These are phyloP conservation scores for Mortierella sp. DNA, from an alignment of 371 early-diverging fungal species.

Conservation along the genomic window DNA sequence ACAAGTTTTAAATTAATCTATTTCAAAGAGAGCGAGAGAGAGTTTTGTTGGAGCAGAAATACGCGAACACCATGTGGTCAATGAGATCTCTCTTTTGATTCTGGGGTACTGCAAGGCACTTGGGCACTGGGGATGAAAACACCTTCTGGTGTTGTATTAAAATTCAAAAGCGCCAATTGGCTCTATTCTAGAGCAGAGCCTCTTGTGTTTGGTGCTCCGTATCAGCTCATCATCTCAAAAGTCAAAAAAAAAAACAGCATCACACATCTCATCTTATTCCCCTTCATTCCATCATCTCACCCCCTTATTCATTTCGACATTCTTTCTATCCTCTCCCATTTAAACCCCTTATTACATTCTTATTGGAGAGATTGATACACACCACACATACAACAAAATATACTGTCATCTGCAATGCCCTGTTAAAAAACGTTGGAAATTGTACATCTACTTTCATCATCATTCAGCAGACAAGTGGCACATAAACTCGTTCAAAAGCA, in stretches of 20 bases:
- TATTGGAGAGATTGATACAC: background rate
- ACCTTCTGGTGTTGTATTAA: too few species aligned
- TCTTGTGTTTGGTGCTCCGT: too few species aligned
- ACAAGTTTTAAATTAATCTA: too few species aligned
- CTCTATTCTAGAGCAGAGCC: too few species aligned
- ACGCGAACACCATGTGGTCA: slow-evolving; percentile 1
- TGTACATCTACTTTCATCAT: slow-evolving; percentile 3
- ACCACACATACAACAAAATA: background rate
- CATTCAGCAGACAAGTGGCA: background rate
- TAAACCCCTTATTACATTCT: background rate
- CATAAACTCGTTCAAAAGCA: background rate
- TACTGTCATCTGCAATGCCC: background rate
- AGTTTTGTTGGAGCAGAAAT: too few species aligned
- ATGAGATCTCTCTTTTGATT: too few species aligned
- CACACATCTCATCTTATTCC: slow-evolving; percentile 1
- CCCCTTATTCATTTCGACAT: background rate
- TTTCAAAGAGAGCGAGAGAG: too few species aligned
- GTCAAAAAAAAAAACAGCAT: background rate
- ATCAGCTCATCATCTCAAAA: background rate
- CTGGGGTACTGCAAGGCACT: too few species aligned
- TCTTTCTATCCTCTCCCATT: background rate
- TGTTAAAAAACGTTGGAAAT: background rate
- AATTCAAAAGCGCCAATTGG: too few species aligned
- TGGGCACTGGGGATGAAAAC: too few species aligned
- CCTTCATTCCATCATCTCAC: background rate